Evolutionary conservation across 371 early-diverging fungal genomes (phyloP).

Genomic region (Mucor velutinosus): DNA sequence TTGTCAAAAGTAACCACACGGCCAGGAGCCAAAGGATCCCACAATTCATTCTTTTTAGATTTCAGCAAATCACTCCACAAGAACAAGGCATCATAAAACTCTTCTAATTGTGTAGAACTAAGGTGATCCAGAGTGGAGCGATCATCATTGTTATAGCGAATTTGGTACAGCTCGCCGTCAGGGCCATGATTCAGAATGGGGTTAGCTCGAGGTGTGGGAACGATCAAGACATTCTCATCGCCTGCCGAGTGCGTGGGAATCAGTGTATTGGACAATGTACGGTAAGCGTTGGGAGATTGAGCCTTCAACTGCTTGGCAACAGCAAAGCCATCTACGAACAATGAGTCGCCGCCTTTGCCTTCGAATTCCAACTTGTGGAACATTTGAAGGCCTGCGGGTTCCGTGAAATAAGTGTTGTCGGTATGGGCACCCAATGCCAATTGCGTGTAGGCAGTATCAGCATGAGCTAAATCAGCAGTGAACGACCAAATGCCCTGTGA

Average conservation of each 20-base stretch:
- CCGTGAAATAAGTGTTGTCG: constrained; percentile 92
- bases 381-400: constrained; percentile 86
- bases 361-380: constrained; percentile 80
- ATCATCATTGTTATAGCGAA: constrained; percentile 90
- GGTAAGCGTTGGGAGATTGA: constrained; percentile 63
- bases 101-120: constrained; percentile 50
- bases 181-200: constrained; percentile 74
- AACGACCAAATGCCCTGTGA: constrained; percentile 84
- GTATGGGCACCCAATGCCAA: constrained; percentile 82
- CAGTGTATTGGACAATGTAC: constrained; percentile 59
- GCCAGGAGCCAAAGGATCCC: constrained; percentile 76
- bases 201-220: constrained; percentile 65
- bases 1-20: constrained; percentile 82
- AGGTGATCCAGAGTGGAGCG: constrained; percentile 69
- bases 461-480: constrained; percentile 79
- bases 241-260: constrained; percentile 86
- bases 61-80: constrained; percentile 72
- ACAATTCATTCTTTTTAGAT: constrained; percentile 61
- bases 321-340: constrained; percentile 86
- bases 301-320: constrained; percentile 69
- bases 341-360: constrained; percentile 79
- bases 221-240: constrained; percentile 67
- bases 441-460: constrained; percentile 89
- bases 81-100: constrained; percentile 77
- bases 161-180: constrained; percentile 60